Conservation (phyloP, 176 grass and related monocot genomes). For the Cocos nucifera region DNA sequence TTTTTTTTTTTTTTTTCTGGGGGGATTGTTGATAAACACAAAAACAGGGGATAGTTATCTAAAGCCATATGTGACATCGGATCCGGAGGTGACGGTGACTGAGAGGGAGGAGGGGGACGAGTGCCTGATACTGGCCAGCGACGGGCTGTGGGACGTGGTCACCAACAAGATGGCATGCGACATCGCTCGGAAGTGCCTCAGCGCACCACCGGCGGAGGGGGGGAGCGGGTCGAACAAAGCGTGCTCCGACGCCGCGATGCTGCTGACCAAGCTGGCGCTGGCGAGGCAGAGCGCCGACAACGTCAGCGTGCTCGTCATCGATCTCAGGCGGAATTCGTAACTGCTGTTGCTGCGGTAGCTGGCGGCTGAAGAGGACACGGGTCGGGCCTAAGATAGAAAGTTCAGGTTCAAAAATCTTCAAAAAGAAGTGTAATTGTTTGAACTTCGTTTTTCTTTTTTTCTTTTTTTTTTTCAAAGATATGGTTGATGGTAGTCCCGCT, state of each 20-base stretch:
- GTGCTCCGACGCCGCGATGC: constrained; percentile 75
- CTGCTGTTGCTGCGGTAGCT: too few species aligned
- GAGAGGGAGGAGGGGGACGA: constrained; percentile 67
- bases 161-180: constrained; percentile 83
- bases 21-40: too few species aligned
- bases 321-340: constrained; percentile 33
- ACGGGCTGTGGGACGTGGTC: constrained; percentile 94
- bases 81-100: constrained; percentile 78
- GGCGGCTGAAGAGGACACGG: too few species aligned
- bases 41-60: constrained; percentile 63
- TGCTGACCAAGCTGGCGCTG: constrained; percentile 84
- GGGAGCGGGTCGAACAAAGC: constrained; percentile 41
- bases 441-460: too few species aligned
- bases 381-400: too few species aligned
- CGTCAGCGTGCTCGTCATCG: constrained; percentile 72
- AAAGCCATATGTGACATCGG: constrained; percentile 75
- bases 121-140: constrained; percentile 87
- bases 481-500: too few species aligned
- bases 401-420: too few species aligned
- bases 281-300: constrained; percentile 82
- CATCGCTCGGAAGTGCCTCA: constrained; percentile 67
- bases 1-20: too few species aligned
- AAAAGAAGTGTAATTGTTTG: too few species aligned
- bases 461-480: too few species aligned
- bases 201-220: constrained; percentile 4